A percentile compares a stretch with the other conserved stretches of the same genome.
Evolutionary conservation across 257 asterid species (phyloP).

Genomic region (Phtheirospermum japonicum): DNA sequence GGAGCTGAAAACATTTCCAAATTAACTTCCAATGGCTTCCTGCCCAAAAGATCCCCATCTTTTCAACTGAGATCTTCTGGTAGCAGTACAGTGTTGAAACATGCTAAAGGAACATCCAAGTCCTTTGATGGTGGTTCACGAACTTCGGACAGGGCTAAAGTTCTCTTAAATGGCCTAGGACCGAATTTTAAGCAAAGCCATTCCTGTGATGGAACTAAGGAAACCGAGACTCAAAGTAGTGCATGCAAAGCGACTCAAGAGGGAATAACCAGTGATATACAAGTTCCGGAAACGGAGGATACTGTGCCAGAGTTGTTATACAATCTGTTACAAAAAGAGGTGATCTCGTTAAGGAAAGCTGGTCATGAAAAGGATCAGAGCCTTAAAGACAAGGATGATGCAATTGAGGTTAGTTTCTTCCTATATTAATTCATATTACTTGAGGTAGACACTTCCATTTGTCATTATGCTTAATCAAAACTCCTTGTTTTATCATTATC

Average conservation of each 20-base stretch:
- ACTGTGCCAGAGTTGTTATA: slow-evolving; percentile 77
- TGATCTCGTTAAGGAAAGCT: slow-evolving; percentile 81
- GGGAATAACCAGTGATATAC: slow-evolving; percentile 57
- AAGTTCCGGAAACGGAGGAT: slow-evolving; percentile 63
- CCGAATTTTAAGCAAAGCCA: slow-evolving; percentile 85
- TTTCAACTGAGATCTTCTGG: slow-evolving; percentile 86
- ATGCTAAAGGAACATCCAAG: slow-evolving; percentile 97
- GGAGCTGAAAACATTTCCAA: slow-evolving; percentile 87
- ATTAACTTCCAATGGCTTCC: slow-evolving; percentile 72
- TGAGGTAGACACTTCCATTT: no score
- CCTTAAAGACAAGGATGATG: slow-evolving; percentile 97
- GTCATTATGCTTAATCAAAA: slow-evolving; percentile 20
- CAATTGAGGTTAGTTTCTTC: slow-evolving; percentile 72
- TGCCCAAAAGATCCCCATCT: slow-evolving; percentile 93
- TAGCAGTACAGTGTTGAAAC: slow-evolving; percentile 82
- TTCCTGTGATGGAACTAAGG: slow-evolving; percentile 87
- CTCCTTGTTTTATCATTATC: slow-evolving; percentile 23
- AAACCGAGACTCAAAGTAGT: slow-evolving; percentile 51
- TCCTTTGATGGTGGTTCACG: slow-evolving; percentile 98
- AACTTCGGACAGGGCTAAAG: slow-evolving; percentile 76
- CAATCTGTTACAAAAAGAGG: slow-evolving; percentile 88
- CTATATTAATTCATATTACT: slow-evolving; percentile 19
- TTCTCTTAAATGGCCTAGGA: slow-evolving; percentile 79
- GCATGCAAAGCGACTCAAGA: slow-evolving; percentile 56
- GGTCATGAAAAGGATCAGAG: slow-evolving; percentile 94